Evolutionary conservation across 805 yeast genomes (phyloP).

Genomic region (Deakozyma indianensis): DNA sequence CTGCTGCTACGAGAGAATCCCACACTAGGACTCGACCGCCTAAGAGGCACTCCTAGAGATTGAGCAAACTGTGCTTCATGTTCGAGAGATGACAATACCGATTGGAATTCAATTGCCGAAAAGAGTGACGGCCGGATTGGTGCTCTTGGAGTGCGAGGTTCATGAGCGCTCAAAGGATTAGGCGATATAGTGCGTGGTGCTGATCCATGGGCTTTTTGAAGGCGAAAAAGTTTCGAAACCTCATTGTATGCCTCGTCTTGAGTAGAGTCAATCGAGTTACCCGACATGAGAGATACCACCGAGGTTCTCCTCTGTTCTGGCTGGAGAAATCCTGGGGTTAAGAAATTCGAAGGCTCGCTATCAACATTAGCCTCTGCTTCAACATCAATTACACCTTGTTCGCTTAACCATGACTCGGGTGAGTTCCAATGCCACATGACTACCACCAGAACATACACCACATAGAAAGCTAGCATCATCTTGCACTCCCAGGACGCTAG

Average conservation of each 20-base stretch:
- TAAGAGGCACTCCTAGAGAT: background rate
- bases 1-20: too few species aligned
- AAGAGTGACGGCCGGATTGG: conserved; percentile 24
- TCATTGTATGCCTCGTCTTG: background rate
- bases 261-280: background rate
- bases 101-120: conserved; percentile 25
- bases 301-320: too few species aligned
- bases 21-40: too few species aligned
- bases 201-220: background rate
- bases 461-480: conserved; percentile 41
- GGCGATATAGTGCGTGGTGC: too few species aligned
- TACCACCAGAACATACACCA: conserved; percentile 40
- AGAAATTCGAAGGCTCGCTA: too few species aligned
- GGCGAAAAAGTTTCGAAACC: background rate
- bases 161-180: background rate
- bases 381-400: background rate
- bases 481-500: conserved; percentile 43
- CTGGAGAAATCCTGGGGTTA: too few species aligned
- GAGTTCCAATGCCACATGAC: conserved; percentile 27
- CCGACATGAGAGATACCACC: background rate
- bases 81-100: background rate
- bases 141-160: conserved; percentile 3
- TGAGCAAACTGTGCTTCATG: background rate
- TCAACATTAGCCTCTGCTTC: too few species aligned
- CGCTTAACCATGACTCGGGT: background rate